Conservation (phyloP, 176 grass and related monocot genomes). For the Luzula sylvatica region DNA sequence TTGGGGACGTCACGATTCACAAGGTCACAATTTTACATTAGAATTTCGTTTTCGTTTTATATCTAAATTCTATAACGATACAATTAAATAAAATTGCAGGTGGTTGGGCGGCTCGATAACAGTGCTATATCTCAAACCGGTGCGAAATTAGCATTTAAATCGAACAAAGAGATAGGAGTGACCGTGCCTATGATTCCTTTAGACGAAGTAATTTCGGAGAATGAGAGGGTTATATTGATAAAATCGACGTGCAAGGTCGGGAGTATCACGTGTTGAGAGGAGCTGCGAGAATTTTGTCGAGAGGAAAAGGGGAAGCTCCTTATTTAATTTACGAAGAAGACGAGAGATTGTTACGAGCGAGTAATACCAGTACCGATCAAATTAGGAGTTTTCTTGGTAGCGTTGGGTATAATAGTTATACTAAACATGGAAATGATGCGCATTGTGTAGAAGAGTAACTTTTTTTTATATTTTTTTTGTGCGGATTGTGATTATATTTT, state of each 20-base stretch:
- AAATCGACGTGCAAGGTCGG: conserved; percentile 96
- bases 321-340: too few relatives aligned
- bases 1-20: conserved; percentile 52
- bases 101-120: conserved; percentile 86
- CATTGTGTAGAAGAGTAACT: conserved; percentile 62
- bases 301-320: too few relatives aligned
- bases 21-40: conserved; percentile 3
- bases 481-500: too few relatives aligned
- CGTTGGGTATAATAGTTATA: conserved; percentile 66
- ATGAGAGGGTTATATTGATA: conserved; percentile 53
- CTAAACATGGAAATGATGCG: conserved; percentile 45
- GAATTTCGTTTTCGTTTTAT: background rate
- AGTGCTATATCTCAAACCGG: conserved; percentile 96
- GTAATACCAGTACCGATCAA: conserved; percentile 64
- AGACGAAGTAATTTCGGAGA: conserved; percentile 70
- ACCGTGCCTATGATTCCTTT: conserved; percentile 63
- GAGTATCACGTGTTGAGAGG: too few relatives aligned
- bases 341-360: too few relatives aligned
- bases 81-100: conserved; percentile 26
- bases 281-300: too few relatives aligned
- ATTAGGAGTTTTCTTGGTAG: conserved; percentile 72
- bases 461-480: background rate
- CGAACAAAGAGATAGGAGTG: conserved; percentile 60
- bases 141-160: conserved; percentile 81
- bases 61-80: background rate